Base-by-base conservation (phyloP, 257 asterid species). In the Fraxinus cuspidata region DNA sequence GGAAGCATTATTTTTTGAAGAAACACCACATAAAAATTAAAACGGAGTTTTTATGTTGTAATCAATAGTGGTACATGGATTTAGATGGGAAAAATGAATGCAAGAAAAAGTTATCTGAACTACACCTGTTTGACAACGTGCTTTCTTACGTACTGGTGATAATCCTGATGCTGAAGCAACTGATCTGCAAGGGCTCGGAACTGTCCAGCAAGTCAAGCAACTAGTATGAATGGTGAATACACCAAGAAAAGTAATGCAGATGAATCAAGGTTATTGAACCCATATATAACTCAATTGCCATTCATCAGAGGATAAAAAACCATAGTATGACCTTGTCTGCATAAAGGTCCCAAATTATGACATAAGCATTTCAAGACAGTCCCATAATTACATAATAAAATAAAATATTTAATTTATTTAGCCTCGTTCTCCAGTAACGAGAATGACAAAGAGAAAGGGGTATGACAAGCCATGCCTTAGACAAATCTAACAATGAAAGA, bases 111-210 rank as follows among this genome's bases (percentile, higher is more conserved):
- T 29, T 70, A 65, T 64, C 71, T 31, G 73, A 77, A 78, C 21
- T 38, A 7, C 74, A 92, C 98, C 98, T 95, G 99, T 85, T 91
- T 93, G 78, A 87, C 70, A 51, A 95, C 90, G 74, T 91, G 85
- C 88, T 89, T 95, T 81, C 98, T 85, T n/a, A 95, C 83, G 83
- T 87, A 87, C 81, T 91, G 91, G 77, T 95, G 99, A 88, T 92
- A 82, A 66, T 91, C 89, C 29, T 90, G 94, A 83, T 90, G 88
- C 74, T 79, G 92, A 81, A 83, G 92, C 77, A 95, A 87, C 88
- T 95, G 98, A 85, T 95, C 98, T 34, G 98, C 89, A 81, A 95
- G 87, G 87, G 98, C 98, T 79, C 99, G 93, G 77, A 95, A 95
- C 99, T 95, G 93, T 65, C 73, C 80, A 75, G 72, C 70, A 71